A percentile compares a stretch with the other conserved stretches of the same genome.
phyloP scores from a whole-genome alignment of 2,329 filamentous ascomycete species.

The Venturiaceae sp. region DNA sequence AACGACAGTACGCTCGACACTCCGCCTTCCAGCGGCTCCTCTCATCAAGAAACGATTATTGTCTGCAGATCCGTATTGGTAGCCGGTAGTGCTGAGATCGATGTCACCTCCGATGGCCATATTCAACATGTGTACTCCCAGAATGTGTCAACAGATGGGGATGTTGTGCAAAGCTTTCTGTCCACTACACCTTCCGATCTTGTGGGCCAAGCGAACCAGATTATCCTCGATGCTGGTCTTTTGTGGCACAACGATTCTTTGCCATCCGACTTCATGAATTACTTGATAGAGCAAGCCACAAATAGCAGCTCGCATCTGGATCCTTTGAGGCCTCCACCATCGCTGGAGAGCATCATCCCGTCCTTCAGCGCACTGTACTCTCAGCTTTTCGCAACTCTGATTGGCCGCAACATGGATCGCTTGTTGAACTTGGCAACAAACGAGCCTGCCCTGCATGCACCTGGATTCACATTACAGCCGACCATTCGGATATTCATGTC shows the following conservation, averaged over 20 bases:
- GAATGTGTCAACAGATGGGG: not conserved
- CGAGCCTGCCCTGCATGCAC: rapidly evolving
- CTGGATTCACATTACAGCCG: not conserved
- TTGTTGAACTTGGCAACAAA: constrained; percentile 20
- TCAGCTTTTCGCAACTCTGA: constrained; percentile 31
- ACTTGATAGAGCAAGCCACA: constrained; percentile 27
- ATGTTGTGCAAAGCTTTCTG: not conserved
- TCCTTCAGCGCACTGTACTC: constrained; percentile 22
- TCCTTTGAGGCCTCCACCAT: constrained; percentile 23
- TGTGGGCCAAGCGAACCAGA: constrained; percentile 16
- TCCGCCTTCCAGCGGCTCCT: not conserved
- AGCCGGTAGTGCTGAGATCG: constrained; percentile 23
- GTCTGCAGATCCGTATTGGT: constrained; percentile 25
- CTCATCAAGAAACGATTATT: constrained; percentile 17
- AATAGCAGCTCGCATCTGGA: constrained; percentile 26
- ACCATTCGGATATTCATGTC: constrained; percentile 42
- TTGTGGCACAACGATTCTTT: constrained; percentile 40
- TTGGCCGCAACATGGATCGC: constrained; percentile 30
- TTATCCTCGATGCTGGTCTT: constrained; percentile 1
- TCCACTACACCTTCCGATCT: constrained; percentile 17
- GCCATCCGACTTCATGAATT: constrained; percentile 36
- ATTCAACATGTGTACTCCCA: constrained; percentile 13
- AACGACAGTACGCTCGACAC: not conserved
- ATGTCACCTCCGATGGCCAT: constrained; percentile 21
- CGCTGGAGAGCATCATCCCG: constrained; percentile 15